Percentiles rank a stretch among this genome's conserved stretches.
Conservation (phyloP, 768 basidiomycete genomes). For the Mycena leptocephala region DNA sequence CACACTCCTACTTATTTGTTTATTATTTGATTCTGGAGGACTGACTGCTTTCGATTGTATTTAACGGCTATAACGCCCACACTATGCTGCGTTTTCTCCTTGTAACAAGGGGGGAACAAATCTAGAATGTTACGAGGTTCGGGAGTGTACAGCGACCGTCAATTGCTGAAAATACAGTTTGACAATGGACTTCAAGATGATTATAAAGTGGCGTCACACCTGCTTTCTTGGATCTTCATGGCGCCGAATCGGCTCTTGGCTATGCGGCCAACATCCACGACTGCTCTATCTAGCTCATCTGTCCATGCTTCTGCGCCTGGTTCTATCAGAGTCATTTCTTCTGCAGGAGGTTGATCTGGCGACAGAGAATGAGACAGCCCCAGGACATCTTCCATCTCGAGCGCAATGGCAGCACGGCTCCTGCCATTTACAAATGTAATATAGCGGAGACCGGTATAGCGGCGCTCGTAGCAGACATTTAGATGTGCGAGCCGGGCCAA, state of each 20-base stretch:
- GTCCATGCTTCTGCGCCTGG: constrained; percentile 68
- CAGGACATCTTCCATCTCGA: constrained; percentile 85
- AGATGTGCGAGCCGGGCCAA: constrained; percentile 81
- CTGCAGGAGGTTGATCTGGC: constrained; percentile 57
- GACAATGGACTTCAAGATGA: background rate
- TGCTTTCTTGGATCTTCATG: constrained; percentile 56
- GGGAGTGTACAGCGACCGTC: background rate
- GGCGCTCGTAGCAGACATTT: constrained; percentile 83
- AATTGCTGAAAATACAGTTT: background rate
- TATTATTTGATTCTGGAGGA: constrained; percentile 16
- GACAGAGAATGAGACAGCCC: constrained; percentile 67
- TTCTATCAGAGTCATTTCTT: constrained; percentile 55
- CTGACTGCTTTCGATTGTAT: constrained; percentile 30
- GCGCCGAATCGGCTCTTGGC: constrained; percentile 77
- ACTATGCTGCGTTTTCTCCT: background rate
- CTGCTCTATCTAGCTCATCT: constrained; percentile 79
- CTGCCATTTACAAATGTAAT: constrained; percentile 96
- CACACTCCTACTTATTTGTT: constrained; percentile 11
- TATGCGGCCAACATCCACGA: constrained; percentile 82
- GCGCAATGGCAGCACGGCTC: constrained; percentile 76
- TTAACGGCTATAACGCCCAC: constrained; percentile 9
- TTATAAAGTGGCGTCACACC: constrained; percentile 31
- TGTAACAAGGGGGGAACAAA: background rate
- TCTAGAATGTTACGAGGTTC: background rate
- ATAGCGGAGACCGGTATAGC: constrained; percentile 85